Conservation (phyloP, 78 protist genomes). For the Corallochytrium limacisporum region DNA sequence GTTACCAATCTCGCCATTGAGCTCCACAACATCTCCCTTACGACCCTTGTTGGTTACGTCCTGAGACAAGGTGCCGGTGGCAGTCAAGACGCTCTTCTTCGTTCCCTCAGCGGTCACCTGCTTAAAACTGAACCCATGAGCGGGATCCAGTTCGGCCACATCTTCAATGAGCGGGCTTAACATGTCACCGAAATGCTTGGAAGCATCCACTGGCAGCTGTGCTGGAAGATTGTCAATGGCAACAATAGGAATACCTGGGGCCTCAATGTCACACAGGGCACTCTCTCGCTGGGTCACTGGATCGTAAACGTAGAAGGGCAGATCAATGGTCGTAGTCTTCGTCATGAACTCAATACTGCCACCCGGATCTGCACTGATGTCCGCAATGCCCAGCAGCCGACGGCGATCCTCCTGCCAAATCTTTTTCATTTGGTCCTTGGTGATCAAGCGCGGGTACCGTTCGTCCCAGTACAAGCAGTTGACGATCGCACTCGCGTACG, state of each 20-base stretch:
- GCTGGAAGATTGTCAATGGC: slow-evolving; percentile 82
- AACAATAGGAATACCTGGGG: slow-evolving; percentile 52
- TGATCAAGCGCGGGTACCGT: slow-evolving; percentile 60
- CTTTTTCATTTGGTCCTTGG: slow-evolving; percentile 42
- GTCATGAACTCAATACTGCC: slow-evolving; percentile 57
- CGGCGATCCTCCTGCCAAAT: neutral
- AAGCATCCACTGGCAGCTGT: slow-evolving; percentile 76
- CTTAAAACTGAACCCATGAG: too few species aligned
- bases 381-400: slow-evolving; percentile 55
- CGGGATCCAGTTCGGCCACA: too few species aligned
- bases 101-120: too few species aligned
- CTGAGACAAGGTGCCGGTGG: neutral
- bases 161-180: slow-evolving; percentile 14
- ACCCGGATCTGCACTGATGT: slow-evolving; percentile 69
- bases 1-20: too few species aligned
- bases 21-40: too few species aligned
- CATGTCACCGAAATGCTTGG: slow-evolving; percentile 57
- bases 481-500: slow-evolving; percentile 27
- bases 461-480: slow-evolving; percentile 84
- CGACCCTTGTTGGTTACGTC: neutral
- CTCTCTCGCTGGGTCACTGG: neutral
- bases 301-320: slow-evolving; percentile 67
- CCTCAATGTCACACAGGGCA: neutral
- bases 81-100: neutral
- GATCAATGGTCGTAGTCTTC: slow-evolving; percentile 61